phyloP scores from a whole-genome alignment of 2,329 filamentous ascomycete species.

The Thyridium curvatum region DNA sequence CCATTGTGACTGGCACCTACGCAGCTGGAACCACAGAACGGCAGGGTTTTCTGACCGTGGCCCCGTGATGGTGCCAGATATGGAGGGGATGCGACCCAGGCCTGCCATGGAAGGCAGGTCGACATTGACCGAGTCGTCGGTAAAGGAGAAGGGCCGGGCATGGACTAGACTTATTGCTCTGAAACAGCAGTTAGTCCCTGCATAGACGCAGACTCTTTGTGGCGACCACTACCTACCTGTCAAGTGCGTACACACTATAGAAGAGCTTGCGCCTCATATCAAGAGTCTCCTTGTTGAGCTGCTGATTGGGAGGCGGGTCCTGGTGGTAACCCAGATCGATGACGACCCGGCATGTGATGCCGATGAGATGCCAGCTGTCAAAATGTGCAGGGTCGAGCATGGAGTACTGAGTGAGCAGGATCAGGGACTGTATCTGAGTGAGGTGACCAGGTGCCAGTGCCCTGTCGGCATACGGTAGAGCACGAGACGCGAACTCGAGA shows the following conservation, averaged over 20 bases:
- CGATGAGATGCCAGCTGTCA: constrained; percentile 89
- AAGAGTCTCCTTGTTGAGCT: constrained; percentile 61
- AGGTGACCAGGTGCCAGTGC: constrained; percentile 82
- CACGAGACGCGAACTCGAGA: constrained; percentile 51
- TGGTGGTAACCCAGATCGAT: constrained; percentile 91
- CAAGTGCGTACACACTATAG: constrained; percentile 84
- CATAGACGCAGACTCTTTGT: neutral
- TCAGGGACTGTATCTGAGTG: constrained; percentile 77
- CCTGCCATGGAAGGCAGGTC: constrained; percentile 57
- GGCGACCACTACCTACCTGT: constrained; percentile 52
- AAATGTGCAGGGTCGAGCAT: constrained; percentile 88
- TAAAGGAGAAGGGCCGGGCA: constrained; percentile 85
- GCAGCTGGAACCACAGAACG: constrained; percentile 72
- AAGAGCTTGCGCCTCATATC: constrained; percentile 80
- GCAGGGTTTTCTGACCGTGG: constrained; percentile 60
- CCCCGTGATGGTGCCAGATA: constrained; percentile 33
- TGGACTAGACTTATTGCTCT: constrained; percentile 86
- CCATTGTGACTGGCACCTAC: constrained; percentile 80
- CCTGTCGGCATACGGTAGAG: constrained; percentile 71
- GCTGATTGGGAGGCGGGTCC: constrained; percentile 68
- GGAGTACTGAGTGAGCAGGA: constrained; percentile 83
- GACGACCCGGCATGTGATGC: constrained; percentile 80
- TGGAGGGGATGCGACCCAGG: constrained; percentile 32
- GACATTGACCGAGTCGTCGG: constrained; percentile 80
- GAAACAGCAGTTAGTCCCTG: constrained; percentile 8